These are phyloP conservation scores for Lipomyces kockii DNA, from an alignment of 805 yeast genomes.

Conservation along the genomic window DNA sequence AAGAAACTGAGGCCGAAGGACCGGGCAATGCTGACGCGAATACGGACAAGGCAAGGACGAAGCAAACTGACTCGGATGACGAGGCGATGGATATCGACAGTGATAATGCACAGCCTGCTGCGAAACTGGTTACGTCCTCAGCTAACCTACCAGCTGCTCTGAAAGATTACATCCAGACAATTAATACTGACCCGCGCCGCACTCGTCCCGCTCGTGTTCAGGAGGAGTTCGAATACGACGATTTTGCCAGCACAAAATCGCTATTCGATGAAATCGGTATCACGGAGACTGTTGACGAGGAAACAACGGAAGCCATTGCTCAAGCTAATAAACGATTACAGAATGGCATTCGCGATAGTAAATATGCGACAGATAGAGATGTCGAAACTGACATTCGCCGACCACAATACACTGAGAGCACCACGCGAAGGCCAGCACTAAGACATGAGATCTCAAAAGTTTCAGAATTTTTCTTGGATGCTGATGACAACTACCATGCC, in stretches of 20 bases:
- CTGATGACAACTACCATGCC: not conserved
- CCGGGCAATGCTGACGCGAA: not conserved
- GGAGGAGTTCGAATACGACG: constrained; percentile 14
- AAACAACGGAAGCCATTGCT: not conserved
- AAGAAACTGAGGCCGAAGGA: not conserved
- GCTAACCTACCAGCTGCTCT: constrained; percentile 3
- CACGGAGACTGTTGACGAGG: constrained; percentile 1
- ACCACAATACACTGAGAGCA: not conserved
- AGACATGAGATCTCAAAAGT: not conserved
- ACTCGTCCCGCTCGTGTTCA: constrained; percentile 7
- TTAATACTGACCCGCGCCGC: not conserved
- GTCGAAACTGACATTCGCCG: not conserved
- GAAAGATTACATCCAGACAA: not conserved
- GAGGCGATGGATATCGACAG: not conserved
- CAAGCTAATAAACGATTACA: not conserved
- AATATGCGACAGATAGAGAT: constrained; percentile 1
- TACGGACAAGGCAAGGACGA: not conserved
- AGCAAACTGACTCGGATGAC: not conserved
- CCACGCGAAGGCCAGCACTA: not conserved
- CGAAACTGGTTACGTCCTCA: not conserved
- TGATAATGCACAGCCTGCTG: not conserved
- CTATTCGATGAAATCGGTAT: not conserved
- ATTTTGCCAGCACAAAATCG: not conserved
- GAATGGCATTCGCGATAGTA: not conserved
- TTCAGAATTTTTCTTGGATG: not conserved